Evolutionary conservation across 2,329 filamentous ascomycete species (phyloP).

Genomic region (Colletotrichum graminicola): DNA sequence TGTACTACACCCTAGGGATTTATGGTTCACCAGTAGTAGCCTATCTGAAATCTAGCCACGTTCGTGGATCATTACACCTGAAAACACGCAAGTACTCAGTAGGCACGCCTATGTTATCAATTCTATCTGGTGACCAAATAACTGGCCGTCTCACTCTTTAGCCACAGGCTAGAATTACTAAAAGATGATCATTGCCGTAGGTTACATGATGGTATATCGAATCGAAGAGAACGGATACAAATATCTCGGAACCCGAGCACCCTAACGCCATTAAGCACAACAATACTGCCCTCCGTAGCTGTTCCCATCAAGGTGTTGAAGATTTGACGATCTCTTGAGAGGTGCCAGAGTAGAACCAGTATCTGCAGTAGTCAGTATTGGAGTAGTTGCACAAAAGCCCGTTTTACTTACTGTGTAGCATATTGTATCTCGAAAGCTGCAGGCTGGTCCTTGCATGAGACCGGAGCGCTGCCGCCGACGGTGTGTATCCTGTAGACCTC

Average conservation of each 20-base stretch:
- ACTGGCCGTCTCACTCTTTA: conserved; percentile 14
- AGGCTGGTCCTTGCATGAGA: conserved; percentile 75
- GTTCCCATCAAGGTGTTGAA: background rate
- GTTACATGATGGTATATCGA: conserved; percentile 36
- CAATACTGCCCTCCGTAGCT: background rate
- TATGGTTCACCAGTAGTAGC: background rate
- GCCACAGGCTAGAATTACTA: background rate
- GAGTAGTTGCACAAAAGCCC: conserved; percentile 12
- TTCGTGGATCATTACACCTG: background rate
- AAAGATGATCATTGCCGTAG: background rate
- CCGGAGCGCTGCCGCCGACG: conserved; percentile 81
- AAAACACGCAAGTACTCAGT: background rate
- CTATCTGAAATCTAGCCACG: background rate
- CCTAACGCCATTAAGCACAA: conserved; percentile 29
- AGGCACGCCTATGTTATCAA: conserved; percentile 23
- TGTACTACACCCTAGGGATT: background rate
- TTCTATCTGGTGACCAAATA: conserved; percentile 13
- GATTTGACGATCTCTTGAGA: conserved; percentile 19
- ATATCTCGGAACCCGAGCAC: conserved; percentile 3
- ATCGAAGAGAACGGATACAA: conserved; percentile 16
- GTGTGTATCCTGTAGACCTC: conserved; percentile 89
- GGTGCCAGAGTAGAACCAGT: conserved; percentile 54
- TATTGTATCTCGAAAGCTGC: conserved; percentile 81
- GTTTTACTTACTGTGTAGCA: conserved; percentile 79
- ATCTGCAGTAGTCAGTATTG: conserved; percentile 46